phyloP scores from a whole-genome alignment of 208 protist species.

The Leishmania tarentolae region DNA sequence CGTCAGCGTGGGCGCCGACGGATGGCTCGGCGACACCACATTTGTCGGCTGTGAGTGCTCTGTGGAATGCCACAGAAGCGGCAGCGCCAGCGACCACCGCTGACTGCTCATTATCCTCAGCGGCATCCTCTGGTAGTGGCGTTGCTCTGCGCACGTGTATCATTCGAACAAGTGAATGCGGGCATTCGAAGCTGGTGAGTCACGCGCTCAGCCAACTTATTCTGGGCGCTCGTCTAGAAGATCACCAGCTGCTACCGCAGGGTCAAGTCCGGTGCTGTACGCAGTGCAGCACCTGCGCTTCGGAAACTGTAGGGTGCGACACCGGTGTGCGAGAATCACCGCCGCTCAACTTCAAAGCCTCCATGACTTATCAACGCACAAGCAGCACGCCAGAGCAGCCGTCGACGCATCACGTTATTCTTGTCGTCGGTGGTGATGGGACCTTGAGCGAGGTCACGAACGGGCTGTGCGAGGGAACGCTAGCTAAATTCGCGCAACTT shows the following conservation, averaged over 20 bases:
- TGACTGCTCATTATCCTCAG: not conserved
- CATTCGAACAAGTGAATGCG: constrained; percentile 19
- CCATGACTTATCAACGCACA: not conserved
- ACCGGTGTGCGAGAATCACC: too few species aligned
- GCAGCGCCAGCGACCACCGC: not conserved
- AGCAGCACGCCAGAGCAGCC: not conserved
- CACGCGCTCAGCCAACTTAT: constrained; percentile 25
- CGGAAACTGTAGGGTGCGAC: not conserved
- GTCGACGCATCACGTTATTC: constrained; percentile 41
- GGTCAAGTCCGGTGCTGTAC: not conserved
- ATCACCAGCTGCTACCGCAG: not conserved
- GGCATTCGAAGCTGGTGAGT: constrained; percentile 19
- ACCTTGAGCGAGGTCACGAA: constrained; percentile 83
- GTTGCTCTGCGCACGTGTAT: constrained; percentile 14
- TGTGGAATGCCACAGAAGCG: constrained; percentile 12
- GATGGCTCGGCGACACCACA: not conserved
- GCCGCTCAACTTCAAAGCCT: not conserved
- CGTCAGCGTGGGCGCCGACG: too few species aligned
- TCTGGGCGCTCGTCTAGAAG: constrained; percentile 9
- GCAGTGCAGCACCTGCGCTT: not conserved
- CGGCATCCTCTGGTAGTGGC: not conserved
- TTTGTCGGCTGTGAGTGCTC: not conserved
- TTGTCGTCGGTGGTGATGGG: constrained; percentile 75
- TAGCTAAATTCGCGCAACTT: constrained; percentile 21
- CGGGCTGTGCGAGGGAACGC: constrained; percentile 62